A percentile compares a stretch with the other conserved stretches of the same genome.
Conservation (phyloP, 495 filamentous ascomycete genomes). For the Thozetella sp. region DNA sequence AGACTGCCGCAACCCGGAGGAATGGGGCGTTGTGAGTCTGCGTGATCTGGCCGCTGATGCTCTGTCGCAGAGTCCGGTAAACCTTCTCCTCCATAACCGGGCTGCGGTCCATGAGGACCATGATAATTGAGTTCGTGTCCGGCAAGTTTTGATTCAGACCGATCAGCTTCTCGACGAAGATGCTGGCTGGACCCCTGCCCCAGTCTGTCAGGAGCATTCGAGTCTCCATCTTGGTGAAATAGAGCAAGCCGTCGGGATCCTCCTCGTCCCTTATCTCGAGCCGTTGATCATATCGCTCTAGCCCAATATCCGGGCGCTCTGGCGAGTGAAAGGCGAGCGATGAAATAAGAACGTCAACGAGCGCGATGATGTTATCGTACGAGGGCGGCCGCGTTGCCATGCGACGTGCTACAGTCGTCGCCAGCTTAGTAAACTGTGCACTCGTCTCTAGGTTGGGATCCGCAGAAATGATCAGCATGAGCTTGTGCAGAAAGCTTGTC, state of each 20-base stretch:
- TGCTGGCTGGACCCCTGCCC: conserved; percentile 31
- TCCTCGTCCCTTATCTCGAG: conserved; percentile 14
- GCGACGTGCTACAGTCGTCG: conserved; percentile 45
- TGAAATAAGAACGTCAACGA: conserved; percentile 53
- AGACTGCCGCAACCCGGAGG: conserved; percentile 33
- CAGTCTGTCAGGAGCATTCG: conserved; percentile 42
- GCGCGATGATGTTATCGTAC: conserved; percentile 52
- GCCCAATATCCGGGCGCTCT: conserved; percentile 1
- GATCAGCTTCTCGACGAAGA: conserved; percentile 54
- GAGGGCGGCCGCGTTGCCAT: conserved; percentile 50
- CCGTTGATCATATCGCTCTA: conserved; percentile 12
- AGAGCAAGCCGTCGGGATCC: conserved; percentile 24
- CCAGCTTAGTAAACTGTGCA: conserved; percentile 41
- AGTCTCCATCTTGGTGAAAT: conserved; percentile 38
- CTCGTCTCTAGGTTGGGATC: conserved; percentile 49
- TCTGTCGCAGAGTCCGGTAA: conserved; percentile 26
- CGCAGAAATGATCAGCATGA: conserved; percentile 64
- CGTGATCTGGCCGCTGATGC: conserved; percentile 32
- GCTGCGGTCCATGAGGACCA: conserved; percentile 36
- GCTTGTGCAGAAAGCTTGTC: conserved; percentile 54
- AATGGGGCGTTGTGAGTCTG: conserved; percentile 32
- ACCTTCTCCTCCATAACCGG: conserved; percentile 31
- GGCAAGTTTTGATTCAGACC: conserved; percentile 45
- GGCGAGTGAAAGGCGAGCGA: conserved; percentile 34
- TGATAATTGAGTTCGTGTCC: conserved; percentile 44